A percentile compares a stretch with the other conserved stretches of the same genome.
Conservation (phyloP, 495 filamentous ascomycete genomes). For the Mytilinidion resinicola region DNA sequence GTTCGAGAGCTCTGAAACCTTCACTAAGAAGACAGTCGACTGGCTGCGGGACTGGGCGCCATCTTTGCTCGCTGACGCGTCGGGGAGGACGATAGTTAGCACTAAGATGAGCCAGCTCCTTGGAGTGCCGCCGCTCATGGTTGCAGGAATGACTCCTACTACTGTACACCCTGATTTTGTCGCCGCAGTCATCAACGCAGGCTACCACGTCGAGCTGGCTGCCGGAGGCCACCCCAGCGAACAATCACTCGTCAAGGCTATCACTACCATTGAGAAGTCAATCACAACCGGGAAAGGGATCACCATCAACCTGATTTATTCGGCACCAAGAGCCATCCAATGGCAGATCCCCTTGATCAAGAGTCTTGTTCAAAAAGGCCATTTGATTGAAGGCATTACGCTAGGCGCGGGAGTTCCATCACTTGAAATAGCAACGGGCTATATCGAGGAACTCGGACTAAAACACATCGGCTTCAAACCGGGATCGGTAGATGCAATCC, state of each 20-base stretch:
- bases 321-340: conserved; percentile 33
- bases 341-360: conserved; percentile 38
- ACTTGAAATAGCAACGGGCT: conserved; percentile 42
- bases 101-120: conserved; percentile 38
- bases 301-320: conserved; percentile 41
- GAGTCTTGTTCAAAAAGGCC: conserved; percentile 23
- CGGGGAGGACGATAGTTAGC: conserved; percentile 21
- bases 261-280: conserved; percentile 26
- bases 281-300: conserved; percentile 36
- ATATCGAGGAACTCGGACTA: conserved; percentile 43
- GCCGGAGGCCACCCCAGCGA: conserved; percentile 36
- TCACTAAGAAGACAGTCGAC: conserved; percentile 25
- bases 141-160: conserved; percentile 44
- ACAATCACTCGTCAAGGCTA: conserved; percentile 30
- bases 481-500: conserved; percentile 42
- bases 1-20: conserved; percentile 6
- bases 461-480: conserved; percentile 49
- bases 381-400: conserved; percentile 40
- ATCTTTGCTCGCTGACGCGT: conserved; percentile 4
- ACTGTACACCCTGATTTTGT: conserved; percentile 40
- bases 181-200: conserved; percentile 37
- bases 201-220: conserved; percentile 40
- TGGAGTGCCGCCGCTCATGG: conserved; percentile 38
- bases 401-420: conserved; percentile 49
- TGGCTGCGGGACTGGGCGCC: conserved; percentile 25